Evolutionary conservation across 768 basidiomycete species (phyloP).

Genomic region (Mrakia gelida): DNA sequence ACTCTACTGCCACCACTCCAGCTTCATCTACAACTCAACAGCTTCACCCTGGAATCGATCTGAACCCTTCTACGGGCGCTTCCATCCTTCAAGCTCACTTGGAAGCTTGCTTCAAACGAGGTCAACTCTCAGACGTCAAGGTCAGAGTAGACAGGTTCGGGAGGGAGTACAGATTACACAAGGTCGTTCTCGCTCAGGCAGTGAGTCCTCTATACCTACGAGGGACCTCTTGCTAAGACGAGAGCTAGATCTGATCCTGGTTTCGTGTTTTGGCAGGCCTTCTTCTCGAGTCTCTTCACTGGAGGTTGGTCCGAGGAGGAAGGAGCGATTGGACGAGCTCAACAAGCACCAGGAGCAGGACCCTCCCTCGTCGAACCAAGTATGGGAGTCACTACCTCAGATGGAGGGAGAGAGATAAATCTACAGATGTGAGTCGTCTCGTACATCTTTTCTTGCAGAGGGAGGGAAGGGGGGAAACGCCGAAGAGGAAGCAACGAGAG

Average conservation of each 20-base stretch:
- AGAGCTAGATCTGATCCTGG: constrained; percentile 17
- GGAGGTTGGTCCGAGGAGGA: constrained; percentile 43
- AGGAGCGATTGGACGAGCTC: no score
- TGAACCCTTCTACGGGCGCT: neutral
- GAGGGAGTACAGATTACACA: constrained; percentile 73
- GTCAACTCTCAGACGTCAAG: constrained; percentile 56
- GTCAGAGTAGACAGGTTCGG: constrained; percentile 67
- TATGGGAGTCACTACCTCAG: constrained; percentile 28
- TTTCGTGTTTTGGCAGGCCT: constrained; percentile 54
- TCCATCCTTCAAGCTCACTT: constrained; percentile 9
- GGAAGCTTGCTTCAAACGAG: neutral
- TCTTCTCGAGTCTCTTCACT: constrained; percentile 82
- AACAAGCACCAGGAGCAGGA: neutral
- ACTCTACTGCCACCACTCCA: neutral
- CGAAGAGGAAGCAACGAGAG: no score
- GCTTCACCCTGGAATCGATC: neutral
- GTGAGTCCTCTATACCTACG: constrained; percentile 49
- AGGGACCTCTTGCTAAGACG: neutral
- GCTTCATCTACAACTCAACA: neutral
- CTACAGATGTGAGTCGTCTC: constrained; percentile 8
- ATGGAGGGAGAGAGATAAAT: constrained; percentile 35
- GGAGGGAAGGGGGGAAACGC: neutral
- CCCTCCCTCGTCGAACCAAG: neutral
- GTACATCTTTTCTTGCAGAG: no score
- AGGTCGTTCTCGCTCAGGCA: constrained; percentile 81